A percentile compares a stretch with the other conserved stretches of the same genome.
Conservation (phyloP, 2,329 filamentous ascomycete species). For the Dactylellina sp. region DNA sequence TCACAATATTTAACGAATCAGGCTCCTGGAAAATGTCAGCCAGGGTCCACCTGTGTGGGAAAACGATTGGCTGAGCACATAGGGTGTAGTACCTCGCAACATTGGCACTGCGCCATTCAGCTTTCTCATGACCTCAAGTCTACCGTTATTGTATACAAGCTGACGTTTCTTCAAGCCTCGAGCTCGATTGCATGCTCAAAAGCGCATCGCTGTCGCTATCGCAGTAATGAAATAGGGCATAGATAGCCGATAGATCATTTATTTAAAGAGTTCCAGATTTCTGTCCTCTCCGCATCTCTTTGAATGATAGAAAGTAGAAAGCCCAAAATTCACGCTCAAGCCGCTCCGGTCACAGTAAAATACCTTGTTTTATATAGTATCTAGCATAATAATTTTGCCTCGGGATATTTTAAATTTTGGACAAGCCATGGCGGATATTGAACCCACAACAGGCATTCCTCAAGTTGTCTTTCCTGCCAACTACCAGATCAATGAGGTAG, state of each 20-base stretch:
- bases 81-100: neutral
- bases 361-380: too few relatives aligned
- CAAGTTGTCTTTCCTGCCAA: conserved; percentile 9
- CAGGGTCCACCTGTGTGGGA: neutral
- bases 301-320: too few relatives aligned
- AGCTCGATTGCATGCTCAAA: neutral
- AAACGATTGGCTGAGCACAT: neutral
- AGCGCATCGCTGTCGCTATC: conserved; percentile 6
- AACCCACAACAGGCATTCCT: conserved; percentile 3
- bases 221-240: too few relatives aligned
- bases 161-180: conserved; percentile 2
- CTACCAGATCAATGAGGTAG: conserved; percentile 18
- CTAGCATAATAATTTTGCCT: too few relatives aligned
- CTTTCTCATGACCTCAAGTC: conserved; percentile 3
- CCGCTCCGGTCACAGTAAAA: too few relatives aligned
- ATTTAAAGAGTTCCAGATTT: neutral
- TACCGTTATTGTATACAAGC: neutral
- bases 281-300: too few relatives aligned
- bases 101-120: neutral
- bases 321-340: too few relatives aligned
- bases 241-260: neutral
- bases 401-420: too few relatives aligned
- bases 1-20: neutral
- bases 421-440: conserved; percentile 5
- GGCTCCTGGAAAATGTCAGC: neutral